A percentile compares a stretch with the other conserved stretches of the same genome.
Conservation (phyloP, 2,329 filamentous ascomycete species). For the Nigrospora osmanthi region DNA sequence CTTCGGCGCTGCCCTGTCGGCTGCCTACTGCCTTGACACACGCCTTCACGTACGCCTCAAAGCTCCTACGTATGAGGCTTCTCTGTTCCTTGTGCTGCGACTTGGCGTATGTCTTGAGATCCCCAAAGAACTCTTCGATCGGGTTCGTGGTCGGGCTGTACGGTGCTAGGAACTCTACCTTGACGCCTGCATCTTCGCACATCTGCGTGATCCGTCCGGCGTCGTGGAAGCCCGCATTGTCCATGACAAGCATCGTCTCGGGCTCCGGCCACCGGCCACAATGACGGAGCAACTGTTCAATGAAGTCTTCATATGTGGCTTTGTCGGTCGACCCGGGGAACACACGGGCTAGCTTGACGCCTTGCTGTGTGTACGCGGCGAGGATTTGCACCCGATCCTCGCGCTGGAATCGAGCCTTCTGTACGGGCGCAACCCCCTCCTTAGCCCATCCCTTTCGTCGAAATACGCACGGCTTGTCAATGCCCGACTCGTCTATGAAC, state of each 20-base stretch:
- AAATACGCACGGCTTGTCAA: conserved; percentile 2
- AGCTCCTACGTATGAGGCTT: no score
- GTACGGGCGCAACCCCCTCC: conserved; percentile 1
- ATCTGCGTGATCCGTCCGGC: background rate
- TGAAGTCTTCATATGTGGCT: conserved; percentile 1
- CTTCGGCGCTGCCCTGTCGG: conserved; percentile 1
- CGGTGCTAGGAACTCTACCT: background rate
- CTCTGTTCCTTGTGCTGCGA: background rate
- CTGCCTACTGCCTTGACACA: background rate
- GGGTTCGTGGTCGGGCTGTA: background rate
- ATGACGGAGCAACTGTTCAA: conserved; percentile 1
- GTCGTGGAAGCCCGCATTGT: background rate
- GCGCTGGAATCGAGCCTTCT: conserved; percentile 2
- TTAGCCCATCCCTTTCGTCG: conserved; percentile 1
- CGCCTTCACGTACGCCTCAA: background rate
- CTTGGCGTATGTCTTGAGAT: conserved; percentile 3
- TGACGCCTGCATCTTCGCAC: background rate
- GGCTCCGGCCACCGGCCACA: conserved; percentile 1
- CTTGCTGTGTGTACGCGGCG: conserved; percentile 1
- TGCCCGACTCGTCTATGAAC: conserved; percentile 1
- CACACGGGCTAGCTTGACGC: conserved; percentile 1
- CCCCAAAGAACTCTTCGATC: conserved; percentile 3
- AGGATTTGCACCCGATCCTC: background rate
- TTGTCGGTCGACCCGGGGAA: background rate
- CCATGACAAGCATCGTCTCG: background rate